Conservation (phyloP, 2,329 filamentous ascomycete genomes). For the Diaporthe sp. region DNA sequence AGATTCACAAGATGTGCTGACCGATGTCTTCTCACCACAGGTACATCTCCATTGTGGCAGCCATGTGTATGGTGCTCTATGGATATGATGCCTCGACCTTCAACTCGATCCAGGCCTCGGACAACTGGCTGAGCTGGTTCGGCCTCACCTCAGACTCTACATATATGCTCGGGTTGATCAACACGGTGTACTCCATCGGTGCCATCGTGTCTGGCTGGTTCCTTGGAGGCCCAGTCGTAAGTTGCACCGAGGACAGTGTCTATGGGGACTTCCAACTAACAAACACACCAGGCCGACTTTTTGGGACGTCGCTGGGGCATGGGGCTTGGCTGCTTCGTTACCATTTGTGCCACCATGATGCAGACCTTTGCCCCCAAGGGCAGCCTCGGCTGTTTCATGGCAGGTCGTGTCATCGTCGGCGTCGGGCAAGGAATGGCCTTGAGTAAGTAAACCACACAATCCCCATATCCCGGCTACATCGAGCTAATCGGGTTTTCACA, state of each 20-base stretch:
- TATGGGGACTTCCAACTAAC: background rate
- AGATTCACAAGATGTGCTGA: background rate
- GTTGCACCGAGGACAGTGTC: constrained; percentile 15
- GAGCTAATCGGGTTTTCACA: background rate
- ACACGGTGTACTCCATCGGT: constrained; percentile 79
- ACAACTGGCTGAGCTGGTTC: constrained; percentile 77
- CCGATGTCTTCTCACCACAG: constrained; percentile 48
- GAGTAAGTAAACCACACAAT: constrained; percentile 54
- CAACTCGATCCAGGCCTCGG: constrained; percentile 78
- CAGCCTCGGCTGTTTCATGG: constrained; percentile 76
- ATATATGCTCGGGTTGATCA: constrained; percentile 66
- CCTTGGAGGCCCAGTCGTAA: constrained; percentile 71
- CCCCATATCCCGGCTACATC: background rate
- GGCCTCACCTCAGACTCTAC: constrained; percentile 55
- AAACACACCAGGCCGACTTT: constrained; percentile 60
- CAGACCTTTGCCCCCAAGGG: constrained; percentile 74
- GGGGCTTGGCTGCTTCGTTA: constrained; percentile 73
- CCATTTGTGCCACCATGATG: constrained; percentile 77
- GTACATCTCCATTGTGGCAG: constrained; percentile 79
- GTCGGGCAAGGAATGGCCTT: constrained; percentile 78
- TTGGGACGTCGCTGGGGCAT: constrained; percentile 76
- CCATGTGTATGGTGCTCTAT: constrained; percentile 81
- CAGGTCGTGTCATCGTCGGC: constrained; percentile 77
- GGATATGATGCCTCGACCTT: constrained; percentile 82
- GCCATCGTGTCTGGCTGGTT: constrained; percentile 80